phyloP scores from a whole-genome alignment of 768 basidiomycete genomes.

The Trametes punicea region DNA sequence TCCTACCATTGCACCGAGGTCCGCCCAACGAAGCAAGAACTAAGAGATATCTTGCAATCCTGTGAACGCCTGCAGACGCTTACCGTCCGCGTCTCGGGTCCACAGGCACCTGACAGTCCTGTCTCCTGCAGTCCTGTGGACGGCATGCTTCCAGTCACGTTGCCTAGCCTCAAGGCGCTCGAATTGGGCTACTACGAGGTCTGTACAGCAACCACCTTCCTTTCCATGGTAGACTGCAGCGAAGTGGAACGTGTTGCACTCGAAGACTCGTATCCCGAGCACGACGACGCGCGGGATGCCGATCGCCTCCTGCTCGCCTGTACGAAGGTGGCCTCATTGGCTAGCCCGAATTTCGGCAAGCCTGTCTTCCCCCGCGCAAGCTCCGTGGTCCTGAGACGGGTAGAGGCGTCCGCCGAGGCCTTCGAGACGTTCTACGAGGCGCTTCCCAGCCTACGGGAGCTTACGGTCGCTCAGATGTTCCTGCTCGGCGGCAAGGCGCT shows the following conservation, averaged over 20 bases:
- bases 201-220: conserved; percentile 36
- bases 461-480: conserved; percentile 25
- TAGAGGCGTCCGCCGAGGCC: conserved; percentile 33
- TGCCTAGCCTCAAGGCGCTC: conserved; percentile 39
- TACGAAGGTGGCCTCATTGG: conserved; percentile 23
- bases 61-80: conserved; percentile 42
- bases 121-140: background rate
- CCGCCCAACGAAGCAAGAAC: conserved; percentile 46
- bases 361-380: conserved; percentile 37
- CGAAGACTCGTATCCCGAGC: conserved; percentile 42
- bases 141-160: conserved; percentile 29
- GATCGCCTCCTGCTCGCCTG: conserved; percentile 28
- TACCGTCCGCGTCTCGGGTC: conserved; percentile 48
- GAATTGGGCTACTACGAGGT: conserved; percentile 44
- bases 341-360: conserved; percentile 18
- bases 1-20: conserved; percentile 51
- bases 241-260: conserved; percentile 37
- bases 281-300: conserved; percentile 36
- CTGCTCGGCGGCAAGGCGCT: conserved; percentile 17
- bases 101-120: conserved; percentile 18
- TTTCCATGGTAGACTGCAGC: conserved; percentile 42
- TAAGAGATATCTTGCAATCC: conserved; percentile 41
- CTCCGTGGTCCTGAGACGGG: conserved; percentile 34
- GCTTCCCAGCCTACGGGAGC: conserved; percentile 19
- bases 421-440: conserved; percentile 20